A percentile compares a stretch with the other conserved stretches of the same genome.
phyloP scores from a whole-genome alignment of 257 asterid species.

The Plantago elongata region DNA sequence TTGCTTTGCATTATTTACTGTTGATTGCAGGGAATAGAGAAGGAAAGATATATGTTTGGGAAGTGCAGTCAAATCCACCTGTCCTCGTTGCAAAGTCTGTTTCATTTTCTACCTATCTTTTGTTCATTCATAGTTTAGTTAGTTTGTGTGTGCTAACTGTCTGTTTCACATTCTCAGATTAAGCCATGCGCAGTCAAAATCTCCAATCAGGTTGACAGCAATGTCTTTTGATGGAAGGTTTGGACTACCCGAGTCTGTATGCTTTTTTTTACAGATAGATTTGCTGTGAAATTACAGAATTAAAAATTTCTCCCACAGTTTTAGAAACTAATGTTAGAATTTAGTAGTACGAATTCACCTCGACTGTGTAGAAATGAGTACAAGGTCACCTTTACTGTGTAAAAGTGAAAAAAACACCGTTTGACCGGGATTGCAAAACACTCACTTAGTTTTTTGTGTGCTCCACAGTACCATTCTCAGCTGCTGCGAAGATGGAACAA shows the following conservation, averaged over 20 bases:
- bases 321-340: too few relatives aligned
- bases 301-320: not conserved
- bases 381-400: too few relatives aligned
- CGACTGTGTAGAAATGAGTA: too few relatives aligned
- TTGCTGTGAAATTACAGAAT: not conserved
- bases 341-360: too few relatives aligned
- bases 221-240: constrained; percentile 94
- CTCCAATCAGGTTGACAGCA: constrained; percentile 89
- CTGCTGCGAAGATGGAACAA: constrained; percentile 98
- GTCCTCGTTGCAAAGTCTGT: constrained; percentile 67
- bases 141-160: constrained; percentile 8
- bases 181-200: constrained; percentile 77
- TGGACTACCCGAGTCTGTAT: not conserved
- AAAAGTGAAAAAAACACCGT: too few relatives aligned
- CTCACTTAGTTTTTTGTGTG: constrained; percentile 3
- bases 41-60: constrained; percentile 95
- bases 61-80: constrained; percentile 86
- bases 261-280: not conserved
- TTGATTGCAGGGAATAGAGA: constrained; percentile 73
- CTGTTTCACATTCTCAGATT: constrained; percentile 45
- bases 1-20: constrained; percentile 10
- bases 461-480: constrained; percentile 75
- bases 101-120: constrained; percentile 15
- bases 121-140: constrained; percentile 2
- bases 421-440: not conserved